Evolutionary conservation across 495 filamentous ascomycete species (phyloP), one percentile per base, ranked within the genome.

Genomic region (Xylaria venustula): DNA sequence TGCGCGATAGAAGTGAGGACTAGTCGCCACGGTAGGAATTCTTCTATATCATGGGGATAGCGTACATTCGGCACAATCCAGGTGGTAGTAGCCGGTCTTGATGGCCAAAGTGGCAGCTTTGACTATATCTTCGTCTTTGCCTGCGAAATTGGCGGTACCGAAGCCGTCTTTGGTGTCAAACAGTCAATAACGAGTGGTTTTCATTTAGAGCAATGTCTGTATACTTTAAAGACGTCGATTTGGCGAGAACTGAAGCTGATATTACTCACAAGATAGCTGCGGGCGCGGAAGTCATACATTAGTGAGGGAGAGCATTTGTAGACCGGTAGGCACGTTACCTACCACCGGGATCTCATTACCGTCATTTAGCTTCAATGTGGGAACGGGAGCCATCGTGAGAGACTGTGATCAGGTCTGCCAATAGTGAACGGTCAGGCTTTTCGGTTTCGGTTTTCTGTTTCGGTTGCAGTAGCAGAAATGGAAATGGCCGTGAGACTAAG

Each of bases 1-100:
- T 89, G 52, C 1, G 26, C 28, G 40, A 45, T 23, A 44, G 49
- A n/a, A 46, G 28, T 44, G 26, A 51, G 15, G 8, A 17, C 41
- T 8, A 23, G 3, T 15, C 60, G 41, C 62, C 30, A 34, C 5
- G 30, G 30, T 34, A 11, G 11, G 30, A 34, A 11, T 4, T 34
- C 4, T 34, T 4, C 30, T 4, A 14, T 28, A 30, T 17, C 23
- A 7, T 22, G n/a, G 11, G 20, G 11, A 3, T n/a, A 30, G 22
- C 64, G 26, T 67, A 83, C 81, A 64, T 75, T 94, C 88, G 22
- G 92, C 91, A 8, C 87, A 85, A 73, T 96, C 91, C n/a, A 93
- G 77, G 67, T 94, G 90, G 54, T 78, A 73, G 72, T 87, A 94
- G 25, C 89, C 90, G 34, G 84, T 72, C 40, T 83, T 82, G 62